phyloP scores from a whole-genome alignment of 1,139 yeast species.

The Yamadazyma siamensis region DNA sequence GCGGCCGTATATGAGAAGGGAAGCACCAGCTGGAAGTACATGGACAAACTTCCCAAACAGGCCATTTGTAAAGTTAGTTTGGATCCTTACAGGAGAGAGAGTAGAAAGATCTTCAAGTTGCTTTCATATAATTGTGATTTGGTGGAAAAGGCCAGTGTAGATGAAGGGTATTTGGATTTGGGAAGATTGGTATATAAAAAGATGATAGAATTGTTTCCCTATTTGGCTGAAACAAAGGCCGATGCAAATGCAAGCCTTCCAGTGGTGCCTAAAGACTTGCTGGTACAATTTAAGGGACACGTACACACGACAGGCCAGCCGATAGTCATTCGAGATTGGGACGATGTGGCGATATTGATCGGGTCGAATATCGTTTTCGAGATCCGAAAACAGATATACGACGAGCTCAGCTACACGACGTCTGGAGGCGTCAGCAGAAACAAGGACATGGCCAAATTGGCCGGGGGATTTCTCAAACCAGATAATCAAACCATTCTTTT shows the following conservation, averaged over 20 bases:
- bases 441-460: slow-evolving; percentile 81
- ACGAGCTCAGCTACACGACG: slow-evolving; percentile 72
- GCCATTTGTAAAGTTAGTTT: slow-evolving; percentile 74
- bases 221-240: slow-evolving; percentile 13
- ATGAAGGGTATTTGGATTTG: slow-evolving; percentile 84
- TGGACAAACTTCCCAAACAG: slow-evolving; percentile 39
- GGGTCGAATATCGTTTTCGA: slow-evolving; percentile 60
- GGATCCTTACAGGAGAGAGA: slow-evolving; percentile 88
- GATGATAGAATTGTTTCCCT: slow-evolving; percentile 26
- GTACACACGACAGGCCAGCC: slow-evolving; percentile 12
- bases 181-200: slow-evolving; percentile 44
- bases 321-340: slow-evolving; percentile 63
- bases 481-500: slow-evolving; percentile 77
- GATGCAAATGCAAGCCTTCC: slow-evolving; percentile 39
- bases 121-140: slow-evolving; percentile 54
- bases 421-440: slow-evolving; percentile 84
- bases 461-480: slow-evolving; percentile 83
- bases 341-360: slow-evolving; percentile 65
- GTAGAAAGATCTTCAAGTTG: slow-evolving; percentile 70
- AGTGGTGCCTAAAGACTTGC: slow-evolving; percentile 41
- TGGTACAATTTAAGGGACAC: slow-evolving; percentile 29
- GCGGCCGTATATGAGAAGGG: slow-evolving; percentile 94
- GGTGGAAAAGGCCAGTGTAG: slow-evolving; percentile 94
- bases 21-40: slow-evolving; percentile 75
- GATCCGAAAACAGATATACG: slow-evolving; percentile 51